Base-by-base conservation (phyloP, 768 basidiomycete genomes). In the Coprinopsis cinerea region DNA sequence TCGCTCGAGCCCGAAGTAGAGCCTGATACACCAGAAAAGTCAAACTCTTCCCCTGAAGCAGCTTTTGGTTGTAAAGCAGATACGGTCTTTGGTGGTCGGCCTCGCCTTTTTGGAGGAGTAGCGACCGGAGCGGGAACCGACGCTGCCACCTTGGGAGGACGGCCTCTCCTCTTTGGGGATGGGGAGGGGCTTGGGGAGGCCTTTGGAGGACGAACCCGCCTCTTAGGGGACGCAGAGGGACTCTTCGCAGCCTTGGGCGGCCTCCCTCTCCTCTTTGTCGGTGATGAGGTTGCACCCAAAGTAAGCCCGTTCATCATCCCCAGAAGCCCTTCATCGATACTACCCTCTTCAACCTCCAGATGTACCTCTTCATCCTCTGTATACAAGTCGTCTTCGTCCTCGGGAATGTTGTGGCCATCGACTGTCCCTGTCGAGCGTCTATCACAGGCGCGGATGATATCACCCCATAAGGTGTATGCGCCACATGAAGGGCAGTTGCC, bases 401-500 rank as follows among this genome's bases (percentile, higher is more conserved):
- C 63, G 20, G 68, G 10, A 39, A n/a, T 62, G 63, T 7, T 55
- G 28, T 27, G 63, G 63, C 1, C 57, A 3, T 61, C 36, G 25
- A 59, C 57, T n/a, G 64, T 65, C 4, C 70, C 69, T 15, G 64
- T 54, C 20, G 61, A 63, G 23, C 83, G 72, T 15, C 83, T 71
- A 59, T 79, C 83, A 55, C 75, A 79, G 2, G 81, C 83, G 13
- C 77, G 73, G 24, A 86, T 64, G 18, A 88, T 61, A 56, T 88
- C 84, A 4, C 85, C 85, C 85, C 84, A 88, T 0, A 87, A 69
- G 3, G 70, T 71, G 56, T 83, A 86, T 0, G 65, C 60, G 3
- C 59, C 53, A 54, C 85, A 88, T 1, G 67, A 65, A 11, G 55
- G 61, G 57, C 85, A 88, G 20, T 63, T 56, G 4, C 85, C 85